These are phyloP conservation scores for Balamuthia mandrillaris DNA, from an alignment of 208 protist genomes.

Conservation along the genomic window DNA sequence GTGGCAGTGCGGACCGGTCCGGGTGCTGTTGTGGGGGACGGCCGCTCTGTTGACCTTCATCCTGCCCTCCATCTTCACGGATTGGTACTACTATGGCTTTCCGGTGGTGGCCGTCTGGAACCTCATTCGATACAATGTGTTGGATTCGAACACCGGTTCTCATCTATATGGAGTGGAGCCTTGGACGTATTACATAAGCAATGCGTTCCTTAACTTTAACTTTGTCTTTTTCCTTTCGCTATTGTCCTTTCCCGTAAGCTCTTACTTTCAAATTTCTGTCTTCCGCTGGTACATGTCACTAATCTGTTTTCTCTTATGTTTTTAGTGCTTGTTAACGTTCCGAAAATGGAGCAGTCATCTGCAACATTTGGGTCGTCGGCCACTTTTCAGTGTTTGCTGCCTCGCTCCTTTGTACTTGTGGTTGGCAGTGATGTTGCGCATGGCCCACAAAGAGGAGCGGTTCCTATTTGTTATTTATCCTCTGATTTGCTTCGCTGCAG, in stretches of 20 bases:
- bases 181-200: conserved; percentile 86
- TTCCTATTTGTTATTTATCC: conserved; percentile 90
- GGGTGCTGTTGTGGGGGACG: conserved; percentile 1
- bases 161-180: conserved; percentile 88
- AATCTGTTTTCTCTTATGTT: neutral
- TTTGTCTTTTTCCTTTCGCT: conserved; percentile 76
- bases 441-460: conserved; percentile 92
- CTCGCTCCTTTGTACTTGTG: conserved; percentile 26
- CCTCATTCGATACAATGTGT: conserved; percentile 73
- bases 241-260: conserved; percentile 33
- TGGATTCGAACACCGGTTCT: conserved; percentile 56
- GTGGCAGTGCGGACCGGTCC: conserved; percentile 43
- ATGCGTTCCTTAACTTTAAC: conserved; percentile 89
- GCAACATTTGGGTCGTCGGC: neutral
- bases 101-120: conserved; percentile 60
- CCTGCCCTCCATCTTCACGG: neutral
- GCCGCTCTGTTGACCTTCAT: conserved; percentile 13
- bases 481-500: conserved; percentile 74
- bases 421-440: conserved; percentile 65
- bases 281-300: neutral
- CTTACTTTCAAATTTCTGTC: neutral
- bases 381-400: neutral
- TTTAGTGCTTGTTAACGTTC: conserved; percentile 29
- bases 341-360: conserved; percentile 30
- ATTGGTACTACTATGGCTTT: conserved; percentile 17